Percentiles rank a stretch among this genome's conserved stretches.
Evolutionary conservation across 495 filamentous ascomycete species (phyloP).

Genomic region (Tuber microsphaerosporum): DNA sequence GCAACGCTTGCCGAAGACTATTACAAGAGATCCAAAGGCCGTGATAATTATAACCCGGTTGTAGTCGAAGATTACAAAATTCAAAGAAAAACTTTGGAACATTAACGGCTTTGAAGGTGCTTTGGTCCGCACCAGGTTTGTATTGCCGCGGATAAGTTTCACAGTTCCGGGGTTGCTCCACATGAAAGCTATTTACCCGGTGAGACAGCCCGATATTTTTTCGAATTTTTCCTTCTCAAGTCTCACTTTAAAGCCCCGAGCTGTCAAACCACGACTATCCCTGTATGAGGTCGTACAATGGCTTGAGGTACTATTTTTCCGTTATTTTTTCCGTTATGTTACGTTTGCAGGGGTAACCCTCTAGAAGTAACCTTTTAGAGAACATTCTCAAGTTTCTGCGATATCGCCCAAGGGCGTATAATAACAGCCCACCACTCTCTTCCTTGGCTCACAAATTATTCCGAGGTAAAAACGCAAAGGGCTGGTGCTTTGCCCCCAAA

Average conservation of each 20-base stretch:
- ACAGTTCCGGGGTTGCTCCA: background rate
- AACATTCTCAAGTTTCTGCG: background rate
- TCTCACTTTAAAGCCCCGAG: background rate
- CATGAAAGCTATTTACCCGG: background rate
- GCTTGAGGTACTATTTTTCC: background rate
- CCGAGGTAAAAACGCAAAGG: background rate
- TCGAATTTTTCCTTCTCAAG: background rate
- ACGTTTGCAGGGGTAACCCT: background rate
- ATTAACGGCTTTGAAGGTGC: background rate
- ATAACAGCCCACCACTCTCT: background rate
- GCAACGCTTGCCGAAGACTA: background rate
- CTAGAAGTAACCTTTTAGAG: background rate
- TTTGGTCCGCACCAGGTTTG: background rate
- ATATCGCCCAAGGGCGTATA: background rate
- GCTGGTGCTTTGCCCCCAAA: background rate
- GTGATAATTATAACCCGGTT: background rate
- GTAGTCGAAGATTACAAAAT: background rate
- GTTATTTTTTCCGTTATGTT: background rate
- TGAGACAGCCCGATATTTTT: background rate
- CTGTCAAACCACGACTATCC: background rate
- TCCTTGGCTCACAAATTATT: background rate
- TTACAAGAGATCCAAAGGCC: background rate
- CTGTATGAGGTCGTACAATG: background rate
- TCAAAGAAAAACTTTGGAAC: background rate
- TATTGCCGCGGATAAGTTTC: background rate